These are phyloP conservation scores for Wickerhamomyces rabaulensis DNA, from an alignment of 805 yeast genomes.

Conservation along the genomic window DNA sequence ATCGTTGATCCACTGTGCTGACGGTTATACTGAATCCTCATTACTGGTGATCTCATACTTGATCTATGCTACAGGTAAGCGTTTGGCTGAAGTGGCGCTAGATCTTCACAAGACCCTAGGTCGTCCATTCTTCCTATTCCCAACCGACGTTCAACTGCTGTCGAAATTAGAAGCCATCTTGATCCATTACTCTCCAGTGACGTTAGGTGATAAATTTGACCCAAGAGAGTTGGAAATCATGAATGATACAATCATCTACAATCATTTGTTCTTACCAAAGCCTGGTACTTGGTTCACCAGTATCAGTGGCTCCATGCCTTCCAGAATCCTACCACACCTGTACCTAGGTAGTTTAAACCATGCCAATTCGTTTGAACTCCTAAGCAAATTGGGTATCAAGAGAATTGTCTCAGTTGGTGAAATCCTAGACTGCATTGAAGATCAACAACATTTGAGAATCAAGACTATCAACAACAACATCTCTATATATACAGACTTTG, in stretches of 20 bases:
- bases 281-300: slow-evolving; percentile 25
- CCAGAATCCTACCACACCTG: slow-evolving; percentile 74
- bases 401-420: slow-evolving; percentile 88
- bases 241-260: slow-evolving; percentile 28
- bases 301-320: slow-evolving; percentile 69
- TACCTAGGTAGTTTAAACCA: slow-evolving; percentile 82
- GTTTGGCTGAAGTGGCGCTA: slow-evolving; percentile 60
- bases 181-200: slow-evolving; percentile 51
- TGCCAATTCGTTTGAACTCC: slow-evolving; percentile 65
- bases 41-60: slow-evolving; percentile 65
- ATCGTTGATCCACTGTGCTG: slow-evolving; percentile 69
- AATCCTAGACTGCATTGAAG: slow-evolving; percentile 53
- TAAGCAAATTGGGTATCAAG: slow-evolving; percentile 60
- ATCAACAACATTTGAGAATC: slow-evolving; percentile 5
- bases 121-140: slow-evolving; percentile 81
- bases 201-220: slow-evolving; percentile 5
- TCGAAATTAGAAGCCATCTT: slow-evolving; percentile 60
- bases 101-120: slow-evolving; percentile 57
- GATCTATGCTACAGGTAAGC: slow-evolving; percentile 59
- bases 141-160: slow-evolving; percentile 64
- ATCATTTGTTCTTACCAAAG: slow-evolving; percentile 26
- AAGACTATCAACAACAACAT: slow-evolving; percentile 20
- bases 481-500: slow-evolving; percentile 12
- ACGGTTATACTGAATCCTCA: slow-evolving; percentile 90
- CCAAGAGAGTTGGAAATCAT: slow-evolving; percentile 11